A percentile compares a stretch with the other conserved stretches of the same genome.
Conservation (phyloP, 305 asterid genomes). For the Rubia occidens region DNA sequence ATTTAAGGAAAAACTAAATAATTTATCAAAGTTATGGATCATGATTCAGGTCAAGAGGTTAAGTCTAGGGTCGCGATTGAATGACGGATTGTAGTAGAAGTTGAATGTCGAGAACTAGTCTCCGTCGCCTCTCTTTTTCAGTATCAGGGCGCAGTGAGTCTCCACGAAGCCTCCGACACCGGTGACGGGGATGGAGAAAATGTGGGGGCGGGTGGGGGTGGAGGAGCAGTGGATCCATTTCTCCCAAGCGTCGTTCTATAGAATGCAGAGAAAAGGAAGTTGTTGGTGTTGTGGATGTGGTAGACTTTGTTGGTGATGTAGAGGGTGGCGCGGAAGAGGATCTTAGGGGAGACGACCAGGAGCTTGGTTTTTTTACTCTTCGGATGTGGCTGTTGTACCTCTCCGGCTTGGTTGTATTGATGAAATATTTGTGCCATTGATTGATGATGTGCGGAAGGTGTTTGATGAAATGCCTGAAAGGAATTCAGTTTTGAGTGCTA, state of each 20-base stretch:
- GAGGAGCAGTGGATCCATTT: slow-evolving; percentile 69
- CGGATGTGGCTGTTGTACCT: slow-evolving; percentile 78
- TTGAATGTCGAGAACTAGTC: too few relatives aligned
- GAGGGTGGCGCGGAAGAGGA: slow-evolving; percentile 57
- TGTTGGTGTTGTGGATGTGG: slow-evolving; percentile 39
- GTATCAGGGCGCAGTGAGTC: slow-evolving; percentile 59
- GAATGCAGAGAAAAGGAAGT: slow-evolving; percentile 58
- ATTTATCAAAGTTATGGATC: too few relatives aligned
- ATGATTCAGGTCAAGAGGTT: too few relatives aligned
- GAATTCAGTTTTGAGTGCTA: too few relatives aligned
- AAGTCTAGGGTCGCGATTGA: too few relatives aligned
- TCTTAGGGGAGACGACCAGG: slow-evolving; percentile 71
- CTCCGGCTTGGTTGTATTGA: slow-evolving; percentile 63
- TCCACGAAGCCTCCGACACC: slow-evolving; percentile 92
- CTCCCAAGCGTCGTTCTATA: slow-evolving; percentile 75
- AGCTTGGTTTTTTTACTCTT: slow-evolving; percentile 71
- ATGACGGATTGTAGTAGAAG: too few relatives aligned
- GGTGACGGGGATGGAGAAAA: slow-evolving; percentile 67
- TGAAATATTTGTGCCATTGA: slow-evolving; percentile 24
- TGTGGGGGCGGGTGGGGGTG: slow-evolving; percentile 67
- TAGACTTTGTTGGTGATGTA: slow-evolving; percentile 21
- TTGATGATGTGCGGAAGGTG: too few relatives aligned
- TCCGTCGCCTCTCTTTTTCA: slow-evolving; percentile 22
- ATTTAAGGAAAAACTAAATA: too few relatives aligned
- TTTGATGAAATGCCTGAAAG: too few relatives aligned